phyloP scores from a whole-genome alignment of 179 eudicot species.

The Nepenthes alata region DNA sequence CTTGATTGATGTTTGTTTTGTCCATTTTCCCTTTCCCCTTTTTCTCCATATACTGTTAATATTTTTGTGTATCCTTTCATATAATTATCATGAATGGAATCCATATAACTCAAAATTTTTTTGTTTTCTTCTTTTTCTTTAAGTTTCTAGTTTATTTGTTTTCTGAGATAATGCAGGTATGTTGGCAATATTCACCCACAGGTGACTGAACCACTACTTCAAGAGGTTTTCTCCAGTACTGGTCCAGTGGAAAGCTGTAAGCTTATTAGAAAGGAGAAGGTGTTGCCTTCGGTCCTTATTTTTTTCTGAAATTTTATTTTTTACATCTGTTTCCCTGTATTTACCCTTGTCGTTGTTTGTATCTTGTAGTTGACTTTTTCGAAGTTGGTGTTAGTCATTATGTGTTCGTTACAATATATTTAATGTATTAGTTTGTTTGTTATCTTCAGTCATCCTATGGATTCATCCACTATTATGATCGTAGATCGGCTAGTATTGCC shows the following conservation, averaged over 20 bases:
- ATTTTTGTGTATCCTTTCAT: background rate
- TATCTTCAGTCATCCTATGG: constrained; percentile 91
- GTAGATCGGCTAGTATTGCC: constrained; percentile 88
- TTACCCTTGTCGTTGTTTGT: background rate
- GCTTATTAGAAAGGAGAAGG: constrained; percentile 94
- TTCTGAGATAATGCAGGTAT: constrained; percentile 79
- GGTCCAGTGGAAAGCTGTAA: constrained; percentile 96
- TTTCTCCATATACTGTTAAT: background rate
- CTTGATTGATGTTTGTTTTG: too few relatives aligned
- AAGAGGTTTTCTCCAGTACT: constrained; percentile 80
- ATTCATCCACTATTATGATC: constrained; percentile 85
- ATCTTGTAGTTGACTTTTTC: background rate
- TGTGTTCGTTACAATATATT: background rate
- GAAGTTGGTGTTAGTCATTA: background rate
- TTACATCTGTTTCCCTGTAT: background rate
- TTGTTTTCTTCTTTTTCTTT: constrained; percentile 17
- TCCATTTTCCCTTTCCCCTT: too few relatives aligned
- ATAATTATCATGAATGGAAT: constrained; percentile 7
- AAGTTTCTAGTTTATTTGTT: constrained; percentile 30
- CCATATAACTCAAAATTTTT: constrained; percentile 23
- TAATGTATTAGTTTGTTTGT: constrained; percentile 4
- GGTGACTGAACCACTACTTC: constrained; percentile 91
- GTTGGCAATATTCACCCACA: constrained; percentile 93
- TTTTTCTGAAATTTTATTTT: background rate
- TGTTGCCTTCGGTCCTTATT: constrained; percentile 3